phyloP scores from a whole-genome alignment of 192 early-diverging fungal species.

The Phlyctochytrium planicorne region DNA sequence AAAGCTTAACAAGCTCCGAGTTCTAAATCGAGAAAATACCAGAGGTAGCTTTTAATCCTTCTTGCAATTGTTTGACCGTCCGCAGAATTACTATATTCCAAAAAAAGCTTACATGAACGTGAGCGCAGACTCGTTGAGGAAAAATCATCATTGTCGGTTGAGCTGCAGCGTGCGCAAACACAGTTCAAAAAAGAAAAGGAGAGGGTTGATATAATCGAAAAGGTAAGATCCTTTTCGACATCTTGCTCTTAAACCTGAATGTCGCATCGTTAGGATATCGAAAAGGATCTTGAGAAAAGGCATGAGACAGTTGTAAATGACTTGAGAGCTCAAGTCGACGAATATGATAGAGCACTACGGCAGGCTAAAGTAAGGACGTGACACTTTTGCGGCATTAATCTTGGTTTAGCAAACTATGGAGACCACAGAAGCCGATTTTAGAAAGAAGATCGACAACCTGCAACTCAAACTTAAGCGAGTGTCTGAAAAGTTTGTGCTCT shows the following conservation, averaged over 20 bases:
- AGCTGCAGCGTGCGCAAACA: slow-evolving; percentile 24
- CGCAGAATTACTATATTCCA: slow-evolving; percentile 52
- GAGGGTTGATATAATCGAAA: slow-evolving; percentile 36
- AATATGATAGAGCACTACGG: slow-evolving; percentile 36
- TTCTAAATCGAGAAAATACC: slow-evolving; percentile 49
- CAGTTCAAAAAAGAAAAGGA: slow-evolving; percentile 34
- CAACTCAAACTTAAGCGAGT: slow-evolving; percentile 25
- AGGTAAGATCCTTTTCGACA: slow-evolving; percentile 26
- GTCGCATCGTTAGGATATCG: slow-evolving; percentile 42
- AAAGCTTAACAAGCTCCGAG: slow-evolving; percentile 33
- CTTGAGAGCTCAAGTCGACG: slow-evolving; percentile 32
- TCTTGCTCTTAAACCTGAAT: no score
- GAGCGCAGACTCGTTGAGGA: slow-evolving; percentile 52
- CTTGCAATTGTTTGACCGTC: slow-evolving; percentile 2
- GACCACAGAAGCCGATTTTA: slow-evolving; percentile 18
- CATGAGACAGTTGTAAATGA: slow-evolving; percentile 39
- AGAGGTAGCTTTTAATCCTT: slow-evolving; percentile 28
- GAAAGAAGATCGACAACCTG: slow-evolving; percentile 30
- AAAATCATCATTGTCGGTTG: slow-evolving; percentile 34
- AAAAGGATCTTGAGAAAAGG: slow-evolving; percentile 35
- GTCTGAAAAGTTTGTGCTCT: slow-evolving; percentile 32
- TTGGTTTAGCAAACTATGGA: slow-evolving; percentile 33
- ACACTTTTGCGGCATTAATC: no score
- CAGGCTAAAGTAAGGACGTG: no score
- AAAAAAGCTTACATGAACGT: slow-evolving; percentile 40